Base-by-base conservation (phyloP, 768 basidiomycete species). In the Cystobasidium tubakii region DNA sequence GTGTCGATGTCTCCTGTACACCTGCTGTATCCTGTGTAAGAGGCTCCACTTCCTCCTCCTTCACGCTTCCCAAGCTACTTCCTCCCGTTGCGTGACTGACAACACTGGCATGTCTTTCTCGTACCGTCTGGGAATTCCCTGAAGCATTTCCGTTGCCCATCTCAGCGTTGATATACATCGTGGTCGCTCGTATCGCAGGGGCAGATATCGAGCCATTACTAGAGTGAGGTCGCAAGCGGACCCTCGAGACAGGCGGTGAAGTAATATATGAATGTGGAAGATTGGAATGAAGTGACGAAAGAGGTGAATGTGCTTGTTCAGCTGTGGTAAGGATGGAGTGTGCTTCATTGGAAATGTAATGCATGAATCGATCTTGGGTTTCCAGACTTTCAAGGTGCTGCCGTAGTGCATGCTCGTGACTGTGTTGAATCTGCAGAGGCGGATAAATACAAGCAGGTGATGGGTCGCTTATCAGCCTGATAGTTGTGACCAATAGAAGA, bases 321-420 rank as follows among this genome's bases (percentile, higher is more conserved):
- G 21, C 21, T 12, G 44, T 1, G 29, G 44, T 42, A 9, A 67
- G 66, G 23, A 67, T 67, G 44, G 42, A 67, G 29, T 67, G 43
- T 10, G 50, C 66, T 33, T 67, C 66, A n/a, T 43, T 42, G 10
- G 66, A 67, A 15, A 67, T 67, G n/a, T 43, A 50, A 43, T 42
- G 44, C 42, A 67, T 43, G 66, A 19, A 67, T 23, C 42, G 31
- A 50, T 67, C 66, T 42, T 33, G 42, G 12, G 12, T 42, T 53
- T 67, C 66, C 12, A 67, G 66, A 42, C 36, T 31, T 53, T 67
- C 66, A 19, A 67, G 43, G 23, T 67, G 66, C 50, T 50, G 66
- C 21, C 66, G 66, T 12, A 67, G 46, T 67, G 42, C 66, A 53
- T 67, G 44, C 31, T 67, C 66, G 15, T 67, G 66, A 29, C 44